Evolutionary conservation across 331 rosid species (phyloP), one percentile per base, ranked within the genome.

Genomic region (Rhamnella rubrinervis): DNA sequence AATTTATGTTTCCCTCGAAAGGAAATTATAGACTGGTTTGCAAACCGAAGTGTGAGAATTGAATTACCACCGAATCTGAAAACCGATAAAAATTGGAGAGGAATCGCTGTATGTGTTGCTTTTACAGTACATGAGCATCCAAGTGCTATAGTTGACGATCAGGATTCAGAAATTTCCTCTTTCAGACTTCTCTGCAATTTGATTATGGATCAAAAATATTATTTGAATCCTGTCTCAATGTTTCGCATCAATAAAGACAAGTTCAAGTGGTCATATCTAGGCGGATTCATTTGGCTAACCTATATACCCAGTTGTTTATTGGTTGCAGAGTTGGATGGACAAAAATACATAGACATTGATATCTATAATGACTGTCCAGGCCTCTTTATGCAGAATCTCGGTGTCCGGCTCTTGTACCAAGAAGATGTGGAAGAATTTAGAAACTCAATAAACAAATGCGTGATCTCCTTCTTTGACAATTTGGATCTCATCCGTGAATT

Each of bases 101-200:
- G 83, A 3, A 35, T 79, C 23, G 71, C 20, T 6, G 15, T 74
- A 0, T 60, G 63, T 63, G 63, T 73, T 19, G 14, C 65, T n/a
- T 74, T 74, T 65, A 41, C 75, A 18, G 53, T 70, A n/a, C 44
- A 70, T 14, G 73, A 31, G 61, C 66, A 53, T 44, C 74, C 65
- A 9, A 37, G 37, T 9, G 51, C 76, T 2, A 20, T 50, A 23
- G 39, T 37, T n/a, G 21, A 47, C 31, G 19, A 15, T 53, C 10
- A 17, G 58, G 58, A 53, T 18, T 53, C 25, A 18, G 58, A 17
- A 16, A 20, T 5, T 10, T 53, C 5, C 6, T 31, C 58, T 53
- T n/a, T 20, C 15, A 20, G 26, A 38, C 19, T 59, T 47, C 1
- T 26, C 1, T 73, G 72, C 23, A 61, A 58, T 39, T 47, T 74